Evolutionary conservation across 768 basidiomycete genomes (phyloP).

Genomic region (Gloeopeniophorella convolvens): DNA sequence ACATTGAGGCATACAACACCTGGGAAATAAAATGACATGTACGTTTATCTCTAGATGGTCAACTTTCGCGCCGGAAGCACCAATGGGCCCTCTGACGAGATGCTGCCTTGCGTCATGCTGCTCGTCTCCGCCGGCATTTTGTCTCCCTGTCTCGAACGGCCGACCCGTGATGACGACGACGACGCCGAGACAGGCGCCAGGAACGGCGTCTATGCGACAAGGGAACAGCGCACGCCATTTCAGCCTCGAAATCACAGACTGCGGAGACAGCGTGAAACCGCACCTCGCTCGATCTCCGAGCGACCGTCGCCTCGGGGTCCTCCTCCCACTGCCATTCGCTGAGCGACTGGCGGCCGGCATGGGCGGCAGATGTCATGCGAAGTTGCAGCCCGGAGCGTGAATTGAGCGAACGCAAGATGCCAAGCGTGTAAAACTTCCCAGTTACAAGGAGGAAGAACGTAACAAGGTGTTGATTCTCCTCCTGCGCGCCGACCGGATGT

Average conservation of each 20-base stretch:
- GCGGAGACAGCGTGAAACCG: not conserved
- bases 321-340: constrained; percentile 32
- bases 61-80: too few relatives aligned
- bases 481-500: not conserved
- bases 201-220: constrained; percentile 1
- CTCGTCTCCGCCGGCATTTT: not conserved
- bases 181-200: not conserved
- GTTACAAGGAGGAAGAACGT: constrained; percentile 44
- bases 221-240: not conserved
- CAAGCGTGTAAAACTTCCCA: constrained; percentile 39
- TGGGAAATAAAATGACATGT: too few relatives aligned
- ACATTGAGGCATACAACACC: too few relatives aligned
- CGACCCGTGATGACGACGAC: not conserved
- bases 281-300: constrained; percentile 16
- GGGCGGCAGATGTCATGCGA: constrained; percentile 34
- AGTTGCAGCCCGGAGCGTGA: constrained; percentile 26
- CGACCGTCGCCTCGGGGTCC: not conserved
- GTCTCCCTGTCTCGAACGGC: too few relatives aligned
- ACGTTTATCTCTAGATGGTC: too few relatives aligned
- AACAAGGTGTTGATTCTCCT: constrained; percentile 27
- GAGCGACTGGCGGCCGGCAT: constrained; percentile 38
- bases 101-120: not conserved
- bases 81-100: not conserved
- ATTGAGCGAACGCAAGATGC: constrained; percentile 27
- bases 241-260: not conserved